Evolutionary conservation across 192 early-diverging fungal species (phyloP), one percentile per base, ranked within the genome.

Genomic region (Coemansia sp.): DNA sequence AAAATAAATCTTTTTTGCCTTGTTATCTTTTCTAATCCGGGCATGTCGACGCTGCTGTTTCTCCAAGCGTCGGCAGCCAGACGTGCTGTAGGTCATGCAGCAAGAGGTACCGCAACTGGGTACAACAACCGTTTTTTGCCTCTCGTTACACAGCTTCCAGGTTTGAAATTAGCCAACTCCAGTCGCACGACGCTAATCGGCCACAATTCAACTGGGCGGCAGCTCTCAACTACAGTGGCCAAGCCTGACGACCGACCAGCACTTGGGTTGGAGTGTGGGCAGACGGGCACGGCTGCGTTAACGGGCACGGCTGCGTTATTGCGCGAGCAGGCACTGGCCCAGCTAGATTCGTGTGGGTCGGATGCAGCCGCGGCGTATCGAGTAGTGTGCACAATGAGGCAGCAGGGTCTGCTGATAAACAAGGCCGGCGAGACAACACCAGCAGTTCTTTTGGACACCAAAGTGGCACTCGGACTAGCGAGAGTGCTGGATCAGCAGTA

Each of bases 361-460:
- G 44, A 63, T 42, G 38, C 52, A 18, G 18, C 63, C 8, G 52
- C 59, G 0, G 66, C 62, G 14, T 68, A 60, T 39, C 44, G 60
- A 17, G 36, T 66, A 1, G 69, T 58, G 0, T 33, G 35, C 8
- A 22, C 22, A 17, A 68, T 72, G 55, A 44, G 50, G 8, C 9
- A 33, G 8, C 36, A 37, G 7, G 5, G 35, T 0, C 59, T 61
- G 17, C 40, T 79, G 37, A 48, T 26, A 8, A 36, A 42, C 3
- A 38, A 26, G 7, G n/a, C 42, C 4, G 66, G 61, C 26, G 11
- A 14, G 3, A 3, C 18, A 6, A 72, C 70, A 8, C 15, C 21
- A 26, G 42, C n/a, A 8, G 76, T 72, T 27, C 26, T 68, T 29
- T 40, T 41, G 22, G 76, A 79, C 26, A 29, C 37, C 0, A 12